Evolutionary conservation across 345 rosid species (phyloP), one percentile per base, ranked within the genome.

Genomic region (Euphorbia tirucalli): DNA sequence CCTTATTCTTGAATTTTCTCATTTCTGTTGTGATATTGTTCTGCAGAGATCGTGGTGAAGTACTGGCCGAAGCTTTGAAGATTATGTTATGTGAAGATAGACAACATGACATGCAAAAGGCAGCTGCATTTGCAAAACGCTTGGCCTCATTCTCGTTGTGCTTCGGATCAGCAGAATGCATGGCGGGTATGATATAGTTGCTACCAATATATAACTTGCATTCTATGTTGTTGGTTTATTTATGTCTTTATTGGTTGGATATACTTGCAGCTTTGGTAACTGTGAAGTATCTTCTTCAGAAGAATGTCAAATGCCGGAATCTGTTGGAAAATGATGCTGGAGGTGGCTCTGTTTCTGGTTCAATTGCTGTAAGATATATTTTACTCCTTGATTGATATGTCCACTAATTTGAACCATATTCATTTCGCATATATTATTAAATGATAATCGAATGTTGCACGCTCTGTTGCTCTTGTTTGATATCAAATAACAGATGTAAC

Each of bases 111-210:
- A 93, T 89, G 98, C 96, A 89, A 74, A 96, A 93, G 78, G 86
- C 98, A n/a, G 98, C 98, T 24, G 99, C 98, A 11, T 95, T 95
- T 78, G 89, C 83, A 22, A 91, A 96, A 80, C 97, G 97, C 65
- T 80, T 96, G 77, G 94, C 98, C 62, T 90, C 94, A 24, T 90
- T 91, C 57, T 92, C 93, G 0, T 79, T 96, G 56, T 88, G 86
- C 88, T 84, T 84, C 71, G 96, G 93, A 30, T 87, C 93, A 63
- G 93, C 98, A 21, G 97, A 96, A 78, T 84, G 94, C 66, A 90
- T 93, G 94, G 87, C 99, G 39, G 94, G 98, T 95, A 78, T 56
- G 75, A 10, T 44, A 4, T 64, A 62, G 46, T 30, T 70, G 41
- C 39, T 10, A 3, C 25, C 16, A 3, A 66, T 61, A 54, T 48